These are phyloP conservation scores for Coemansia sp. DNA, from an alignment of 192 early-diverging fungal species.

Conservation along the genomic window DNA sequence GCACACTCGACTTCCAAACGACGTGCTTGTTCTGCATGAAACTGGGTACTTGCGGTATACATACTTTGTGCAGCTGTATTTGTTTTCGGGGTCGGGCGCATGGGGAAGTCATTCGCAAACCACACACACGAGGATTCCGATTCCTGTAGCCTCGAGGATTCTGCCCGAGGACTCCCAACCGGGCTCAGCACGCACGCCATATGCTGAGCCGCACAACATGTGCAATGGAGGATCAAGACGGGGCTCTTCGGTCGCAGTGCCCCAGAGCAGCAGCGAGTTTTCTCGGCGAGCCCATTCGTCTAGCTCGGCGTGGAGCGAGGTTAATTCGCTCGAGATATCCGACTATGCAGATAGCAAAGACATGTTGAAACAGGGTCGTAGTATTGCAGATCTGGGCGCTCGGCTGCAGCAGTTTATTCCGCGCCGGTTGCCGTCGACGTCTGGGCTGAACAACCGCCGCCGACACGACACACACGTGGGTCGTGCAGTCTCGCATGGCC, in stretches of 20 bases:
- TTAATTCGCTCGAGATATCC: slow-evolving; percentile 4
- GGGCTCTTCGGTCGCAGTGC: not conserved
- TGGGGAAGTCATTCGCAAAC: slow-evolving; percentile 35
- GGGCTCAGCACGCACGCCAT: not conserved
- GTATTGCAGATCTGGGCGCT: slow-evolving; percentile 34
- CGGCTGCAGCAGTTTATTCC: slow-evolving; percentile 48
- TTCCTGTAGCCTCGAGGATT: slow-evolving; percentile 36
- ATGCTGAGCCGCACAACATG: too few species aligned
- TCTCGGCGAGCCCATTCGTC: slow-evolving; percentile 3
- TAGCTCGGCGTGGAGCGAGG: slow-evolving; percentile 17
- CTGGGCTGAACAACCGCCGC: slow-evolving; percentile 1
- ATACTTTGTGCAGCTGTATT: slow-evolving; percentile 26
- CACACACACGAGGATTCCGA: slow-evolving; percentile 20
- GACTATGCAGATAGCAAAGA: not conserved
- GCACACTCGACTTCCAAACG: slow-evolving; percentile 15
- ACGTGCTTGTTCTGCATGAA: slow-evolving; percentile 27
- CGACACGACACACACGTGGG: not conserved
- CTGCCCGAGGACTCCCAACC: slow-evolving; percentile 9
- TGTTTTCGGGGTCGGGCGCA: slow-evolving; percentile 18
- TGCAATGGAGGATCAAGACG: not conserved
- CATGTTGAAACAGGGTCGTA: slow-evolving; percentile 17
- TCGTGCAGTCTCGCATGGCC: slow-evolving; percentile 22
- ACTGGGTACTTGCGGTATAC: slow-evolving; percentile 37
- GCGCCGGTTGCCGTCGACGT: slow-evolving; percentile 18
- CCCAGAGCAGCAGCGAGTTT: not conserved